phyloP scores from a whole-genome alignment of 805 yeast species.

The Saturnispora hagleri region DNA sequence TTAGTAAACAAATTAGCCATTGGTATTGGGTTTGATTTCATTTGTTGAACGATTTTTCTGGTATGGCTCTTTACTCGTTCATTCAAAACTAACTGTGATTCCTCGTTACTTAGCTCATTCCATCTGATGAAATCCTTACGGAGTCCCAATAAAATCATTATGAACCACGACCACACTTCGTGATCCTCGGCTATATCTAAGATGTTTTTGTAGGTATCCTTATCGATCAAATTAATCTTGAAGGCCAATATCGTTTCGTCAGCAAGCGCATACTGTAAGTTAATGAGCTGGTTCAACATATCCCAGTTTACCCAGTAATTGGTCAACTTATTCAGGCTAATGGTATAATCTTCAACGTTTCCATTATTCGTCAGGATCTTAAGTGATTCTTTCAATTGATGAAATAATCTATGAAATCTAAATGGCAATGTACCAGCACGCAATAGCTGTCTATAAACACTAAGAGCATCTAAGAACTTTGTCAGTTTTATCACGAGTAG shows the following conservation, averaged over 20 bases:
- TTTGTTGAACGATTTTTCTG: constrained; percentile 18
- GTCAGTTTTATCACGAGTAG: constrained; percentile 7
- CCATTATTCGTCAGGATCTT: constrained; percentile 11
- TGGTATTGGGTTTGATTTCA: constrained; percentile 12
- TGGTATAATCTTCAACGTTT: constrained; percentile 11
- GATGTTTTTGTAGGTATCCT: constrained; percentile 28
- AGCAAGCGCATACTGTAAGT: constrained; percentile 53
- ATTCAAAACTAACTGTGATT: constrained; percentile 46
- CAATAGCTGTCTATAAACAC: constrained; percentile 54
- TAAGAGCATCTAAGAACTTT: constrained; percentile 30
- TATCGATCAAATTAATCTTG: constrained; percentile 47
- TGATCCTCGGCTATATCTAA: constrained; percentile 37
- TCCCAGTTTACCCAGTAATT: constrained; percentile 33
- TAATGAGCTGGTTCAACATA: constrained; percentile 42
- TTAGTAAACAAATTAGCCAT: constrained; percentile 3
- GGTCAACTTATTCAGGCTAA: constrained; percentile 17
- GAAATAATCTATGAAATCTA: constrained; percentile 33
- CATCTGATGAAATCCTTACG: constrained; percentile 41
- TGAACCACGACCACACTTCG: constrained; percentile 62
- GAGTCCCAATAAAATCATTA: constrained; percentile 49
- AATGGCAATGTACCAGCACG: constrained; percentile 67
- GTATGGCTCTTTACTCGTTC: constrained; percentile 54
- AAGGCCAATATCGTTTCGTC: constrained; percentile 55
- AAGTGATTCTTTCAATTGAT: constrained; percentile 25
- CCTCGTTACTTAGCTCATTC: constrained; percentile 35